Conservation (phyloP, 1,139 yeast species). For the Yamadazyma buinensis region DNA sequence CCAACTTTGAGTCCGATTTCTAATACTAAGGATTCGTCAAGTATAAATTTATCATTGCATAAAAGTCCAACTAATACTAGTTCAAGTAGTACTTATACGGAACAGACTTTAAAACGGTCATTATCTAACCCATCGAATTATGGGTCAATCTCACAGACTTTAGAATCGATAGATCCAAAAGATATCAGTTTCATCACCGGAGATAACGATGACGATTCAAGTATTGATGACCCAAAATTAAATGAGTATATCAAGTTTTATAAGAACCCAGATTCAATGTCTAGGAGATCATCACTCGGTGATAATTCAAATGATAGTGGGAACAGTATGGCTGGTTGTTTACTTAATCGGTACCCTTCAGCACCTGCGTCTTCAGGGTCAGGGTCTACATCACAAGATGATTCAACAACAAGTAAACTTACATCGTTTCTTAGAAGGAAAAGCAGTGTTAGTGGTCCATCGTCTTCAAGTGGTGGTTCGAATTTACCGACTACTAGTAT, state of each 20-base stretch:
- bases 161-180: no score
- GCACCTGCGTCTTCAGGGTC: no score
- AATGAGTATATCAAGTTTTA: constrained; percentile 56
- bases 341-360: constrained; percentile 4
- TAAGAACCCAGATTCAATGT: constrained; percentile 28
- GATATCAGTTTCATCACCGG: no score
- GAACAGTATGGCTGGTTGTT: constrained; percentile 5
- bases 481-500: constrained; percentile 12
- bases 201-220: constrained; percentile 2
- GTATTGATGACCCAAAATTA: constrained; percentile 48
- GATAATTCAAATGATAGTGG: no score
- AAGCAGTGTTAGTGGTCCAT: constrained; percentile 9
- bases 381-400: background rate
- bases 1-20: constrained; percentile 8
- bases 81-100: background rate
- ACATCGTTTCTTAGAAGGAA: constrained; percentile 27
- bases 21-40: constrained; percentile 6
- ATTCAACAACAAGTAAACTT: constrained; percentile 15
- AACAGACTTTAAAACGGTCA: constrained; percentile 2
- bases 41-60: constrained; percentile 6
- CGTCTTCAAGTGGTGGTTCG: constrained; percentile 8
- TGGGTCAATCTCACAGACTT: background rate
- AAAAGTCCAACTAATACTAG: constrained; percentile 2
- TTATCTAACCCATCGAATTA: constrained; percentile 1
- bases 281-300: constrained; percentile 17